Percentiles rank a stretch among this genome's conserved stretches.
Conservation (phyloP, 768 basidiomycete species). For the Hericium alpestre region DNA sequence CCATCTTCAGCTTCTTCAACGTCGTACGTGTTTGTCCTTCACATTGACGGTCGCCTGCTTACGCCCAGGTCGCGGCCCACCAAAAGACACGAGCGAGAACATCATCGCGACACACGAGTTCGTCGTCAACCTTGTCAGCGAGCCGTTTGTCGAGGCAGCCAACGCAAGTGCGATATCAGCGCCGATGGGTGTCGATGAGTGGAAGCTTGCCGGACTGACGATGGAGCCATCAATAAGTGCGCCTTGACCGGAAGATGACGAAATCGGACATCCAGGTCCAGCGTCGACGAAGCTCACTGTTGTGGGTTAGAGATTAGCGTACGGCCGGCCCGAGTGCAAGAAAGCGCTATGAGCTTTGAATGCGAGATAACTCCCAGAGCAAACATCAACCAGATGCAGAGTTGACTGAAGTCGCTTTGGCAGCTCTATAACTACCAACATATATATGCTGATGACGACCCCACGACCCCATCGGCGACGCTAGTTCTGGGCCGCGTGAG, state of each 20-base stretch:
- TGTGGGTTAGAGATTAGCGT: constrained; percentile 17
- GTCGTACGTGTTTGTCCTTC: constrained; percentile 2
- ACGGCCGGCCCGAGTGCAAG: constrained; percentile 41
- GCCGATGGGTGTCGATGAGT: constrained; percentile 43
- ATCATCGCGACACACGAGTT: constrained; percentile 58
- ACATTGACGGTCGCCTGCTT: neutral
- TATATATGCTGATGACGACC: constrained; percentile 27
- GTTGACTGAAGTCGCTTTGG: neutral
- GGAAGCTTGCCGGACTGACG: constrained; percentile 51
- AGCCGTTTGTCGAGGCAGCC: constrained; percentile 48
- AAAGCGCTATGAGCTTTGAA: constrained; percentile 51
- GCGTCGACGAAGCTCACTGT: too few relatives aligned
- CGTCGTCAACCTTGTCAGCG: constrained; percentile 62
- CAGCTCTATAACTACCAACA: constrained; percentile 44
- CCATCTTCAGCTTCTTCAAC: constrained; percentile 24
- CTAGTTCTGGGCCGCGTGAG: constrained; percentile 47
- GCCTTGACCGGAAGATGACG: neutral
- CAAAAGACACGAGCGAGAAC: constrained; percentile 57
- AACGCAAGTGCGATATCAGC: constrained; percentile 46
- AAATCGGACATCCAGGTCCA: neutral
- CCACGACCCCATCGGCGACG: constrained; percentile 29
- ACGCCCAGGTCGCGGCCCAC: constrained; percentile 25
- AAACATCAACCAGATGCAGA: constrained; percentile 12
- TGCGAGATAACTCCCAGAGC: constrained; percentile 30
- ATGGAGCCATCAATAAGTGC: constrained; percentile 39